A percentile compares a stretch with the other conserved stretches of the same genome.
These are phyloP conservation scores for Podila epigama DNA, from an alignment of 192 early-diverging fungal species.

Conservation along the genomic window DNA sequence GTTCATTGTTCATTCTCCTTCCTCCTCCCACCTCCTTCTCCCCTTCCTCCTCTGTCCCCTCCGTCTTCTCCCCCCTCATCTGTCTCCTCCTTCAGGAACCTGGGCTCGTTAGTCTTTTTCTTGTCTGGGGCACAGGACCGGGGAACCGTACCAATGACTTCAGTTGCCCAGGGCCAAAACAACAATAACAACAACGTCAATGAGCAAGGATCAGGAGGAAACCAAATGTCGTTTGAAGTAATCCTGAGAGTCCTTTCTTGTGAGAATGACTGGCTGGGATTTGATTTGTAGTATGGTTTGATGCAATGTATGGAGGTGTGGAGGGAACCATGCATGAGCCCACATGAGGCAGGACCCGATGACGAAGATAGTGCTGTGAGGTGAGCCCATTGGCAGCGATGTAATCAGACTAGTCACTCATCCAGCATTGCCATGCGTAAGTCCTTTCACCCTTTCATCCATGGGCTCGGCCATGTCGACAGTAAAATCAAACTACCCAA, in stretches of 20 bases:
- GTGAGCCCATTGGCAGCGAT: too few species aligned
- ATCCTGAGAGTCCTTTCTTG: not conserved
- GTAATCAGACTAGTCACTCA: too few species aligned
- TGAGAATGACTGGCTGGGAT: not conserved
- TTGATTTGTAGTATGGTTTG: too few species aligned
- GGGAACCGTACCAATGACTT: not conserved
- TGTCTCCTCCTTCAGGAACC: not conserved
- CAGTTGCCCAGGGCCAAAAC: not conserved
- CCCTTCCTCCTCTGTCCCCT: not conserved
- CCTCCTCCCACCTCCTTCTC: not conserved
- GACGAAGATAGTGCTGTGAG: too few species aligned
- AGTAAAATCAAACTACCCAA: too few species aligned
- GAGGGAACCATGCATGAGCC: too few species aligned
- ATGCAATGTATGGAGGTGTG: too few species aligned
- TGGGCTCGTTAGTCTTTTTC: not conserved
- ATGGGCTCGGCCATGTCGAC: too few species aligned
- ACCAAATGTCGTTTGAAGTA: not conserved
- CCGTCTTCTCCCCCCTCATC: not conserved
- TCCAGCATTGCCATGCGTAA: too few species aligned
- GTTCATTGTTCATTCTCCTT: not conserved
- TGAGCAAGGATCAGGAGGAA: constrained; percentile 1
- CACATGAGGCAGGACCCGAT: too few species aligned
- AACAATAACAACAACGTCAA: not conserved
- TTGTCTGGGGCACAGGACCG: not conserved
- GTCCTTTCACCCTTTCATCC: too few species aligned